Evolutionary conservation across 257 asterid genomes (phyloP).

Genomic region (Agastache rugosa): DNA sequence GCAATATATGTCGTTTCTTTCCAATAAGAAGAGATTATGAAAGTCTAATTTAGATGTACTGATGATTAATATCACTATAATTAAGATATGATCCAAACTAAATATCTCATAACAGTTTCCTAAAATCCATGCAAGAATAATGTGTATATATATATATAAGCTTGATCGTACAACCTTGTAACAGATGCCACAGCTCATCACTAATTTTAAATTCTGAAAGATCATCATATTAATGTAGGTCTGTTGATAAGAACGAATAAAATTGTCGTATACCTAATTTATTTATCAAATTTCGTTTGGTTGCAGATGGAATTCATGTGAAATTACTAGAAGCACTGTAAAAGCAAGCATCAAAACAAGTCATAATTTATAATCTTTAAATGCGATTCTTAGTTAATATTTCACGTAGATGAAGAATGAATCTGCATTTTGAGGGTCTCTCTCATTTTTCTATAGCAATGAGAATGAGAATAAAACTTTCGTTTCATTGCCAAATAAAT

Average conservation of each 20-base stretch:
- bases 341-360: not conserved
- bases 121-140: slow-evolving; percentile 25
- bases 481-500: no score
- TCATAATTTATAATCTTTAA: no score
- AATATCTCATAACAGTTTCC: slow-evolving; percentile 35
- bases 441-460: not conserved
- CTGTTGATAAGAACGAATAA: slow-evolving; percentile 36
- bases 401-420: not conserved
- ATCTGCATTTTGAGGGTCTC: not conserved
- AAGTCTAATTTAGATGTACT: slow-evolving; percentile 17
- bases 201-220: slow-evolving; percentile 26
- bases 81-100: not conserved
- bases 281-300: not conserved
- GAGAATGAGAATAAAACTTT: no score
- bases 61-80: not conserved
- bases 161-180: slow-evolving; percentile 31
- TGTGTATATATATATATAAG: not conserved
- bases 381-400: no score
- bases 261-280: slow-evolving; percentile 4
- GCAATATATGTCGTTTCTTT: slow-evolving; percentile 11
- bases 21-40: not conserved
- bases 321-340: slow-evolving; percentile 22
- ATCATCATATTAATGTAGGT: slow-evolving; percentile 1
- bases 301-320: slow-evolving; percentile 12
- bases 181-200: slow-evolving; percentile 37